Conservation (phyloP, 176 grass and related monocot genomes). For the Rhynchospora breviuscula region DNA sequence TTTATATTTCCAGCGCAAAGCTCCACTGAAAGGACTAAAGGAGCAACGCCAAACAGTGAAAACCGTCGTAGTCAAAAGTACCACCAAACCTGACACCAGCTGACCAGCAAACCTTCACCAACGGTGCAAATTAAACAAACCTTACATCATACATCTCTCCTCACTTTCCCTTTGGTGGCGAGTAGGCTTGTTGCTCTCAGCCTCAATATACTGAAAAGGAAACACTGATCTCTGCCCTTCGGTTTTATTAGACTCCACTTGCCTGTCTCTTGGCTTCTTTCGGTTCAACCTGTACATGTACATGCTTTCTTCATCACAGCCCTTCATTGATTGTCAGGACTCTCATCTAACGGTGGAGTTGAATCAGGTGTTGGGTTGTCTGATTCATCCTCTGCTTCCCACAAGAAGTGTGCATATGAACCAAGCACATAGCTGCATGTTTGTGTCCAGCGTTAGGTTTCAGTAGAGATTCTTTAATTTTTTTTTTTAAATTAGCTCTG, state of each 20-base stretch:
- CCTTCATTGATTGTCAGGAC: not conserved
- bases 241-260: conserved; percentile 3
- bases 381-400: conserved; percentile 30
- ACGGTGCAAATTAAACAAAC: not conserved
- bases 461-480: not conserved
- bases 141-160: not conserved
- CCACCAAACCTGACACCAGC: not conserved
- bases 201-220: not conserved
- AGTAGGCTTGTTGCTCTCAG: not conserved
- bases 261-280: not conserved
- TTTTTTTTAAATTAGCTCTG: not conserved
- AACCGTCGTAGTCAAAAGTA: not conserved
- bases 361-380: not conserved
- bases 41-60: not conserved
- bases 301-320: not conserved
- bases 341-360: not conserved
- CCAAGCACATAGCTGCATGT: conserved; percentile 31
- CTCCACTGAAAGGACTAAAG: not conserved
- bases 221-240: not conserved
- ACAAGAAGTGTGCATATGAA: conserved; percentile 33
- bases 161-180: not conserved
- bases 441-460: not conserved
- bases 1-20: not conserved
- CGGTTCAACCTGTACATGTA: not conserved
- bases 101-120: not conserved